Base-by-base conservation (phyloP, 2,329 filamentous ascomycete genomes). In the Monascus ruber region DNA sequence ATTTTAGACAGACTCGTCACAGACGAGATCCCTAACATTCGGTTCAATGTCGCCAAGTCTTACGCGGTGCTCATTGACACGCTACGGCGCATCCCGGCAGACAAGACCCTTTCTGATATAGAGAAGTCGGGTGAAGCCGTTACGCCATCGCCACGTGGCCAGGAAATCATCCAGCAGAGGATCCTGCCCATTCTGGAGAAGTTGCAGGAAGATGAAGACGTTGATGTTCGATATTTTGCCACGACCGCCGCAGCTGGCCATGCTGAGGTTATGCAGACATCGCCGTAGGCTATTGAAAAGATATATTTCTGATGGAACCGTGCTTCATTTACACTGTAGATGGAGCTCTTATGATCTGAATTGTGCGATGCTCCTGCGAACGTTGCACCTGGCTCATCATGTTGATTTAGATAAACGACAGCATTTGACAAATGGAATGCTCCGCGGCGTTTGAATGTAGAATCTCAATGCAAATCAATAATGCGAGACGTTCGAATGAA, bases 1-100 rank as follows among this genome's bases (percentile, higher is more conserved):
- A 96, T 98, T 74, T 78, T 98, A 59, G 85, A 94, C 65, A 86
- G 89, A 69, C 83, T 98, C 39, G 86, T 93, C 38, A 76, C 78
- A 34, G 91, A 98, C 59, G 87, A 93, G 34, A 98, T 98, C 47
- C 91, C 91, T 50, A 98, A 98, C 69, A 98, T 98, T 60, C 86
- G 91, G 37, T 98, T 98, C 76, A 98, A 98, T 64, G 91, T 98
- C 35, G 91, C 91, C 52, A 98, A 98, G 72, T 96, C 91, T 35
- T 98, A 96, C 59, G 79, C 80, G 24, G 81, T 91, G 37, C 71
- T 98, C 42, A 87, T 96, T 55, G 81, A 84, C 51, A 87, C 88
- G n/a, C 74, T 98, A 56, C 87, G 89, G 65, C 83, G 86, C 52
- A 74, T 98, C 40, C 89, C 91, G 2, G 84, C 88, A 39, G 75